Conservation (phyloP, 192 early-diverging fungal genomes). For the Backusella macrospora region DNA sequence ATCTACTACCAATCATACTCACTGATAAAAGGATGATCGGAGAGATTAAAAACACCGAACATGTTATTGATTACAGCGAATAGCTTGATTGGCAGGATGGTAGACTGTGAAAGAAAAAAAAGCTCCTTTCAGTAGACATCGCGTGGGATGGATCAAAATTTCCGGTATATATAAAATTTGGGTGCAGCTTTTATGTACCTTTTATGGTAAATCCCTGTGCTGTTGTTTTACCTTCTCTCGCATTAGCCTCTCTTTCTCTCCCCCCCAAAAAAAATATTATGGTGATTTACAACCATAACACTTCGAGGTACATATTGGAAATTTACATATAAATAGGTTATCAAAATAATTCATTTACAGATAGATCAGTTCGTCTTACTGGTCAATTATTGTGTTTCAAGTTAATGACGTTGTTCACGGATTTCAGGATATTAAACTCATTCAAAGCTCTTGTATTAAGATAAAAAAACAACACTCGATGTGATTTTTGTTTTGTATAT, state of each 20-base stretch:
- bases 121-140: slow-evolving; percentile 12
- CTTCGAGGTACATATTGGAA: neutral
- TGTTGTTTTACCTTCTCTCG: neutral
- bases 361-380: slow-evolving; percentile 4
- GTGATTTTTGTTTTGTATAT: neutral
- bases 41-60: slow-evolving; percentile 14
- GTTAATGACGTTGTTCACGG: neutral
- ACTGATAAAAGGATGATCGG: slow-evolving; percentile 11
- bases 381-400: neutral
- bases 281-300: neutral
- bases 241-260: neutral
- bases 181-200: neutral
- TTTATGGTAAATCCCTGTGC: neutral
- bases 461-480: neutral
- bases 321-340: neutral
- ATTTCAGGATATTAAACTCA: neutral
- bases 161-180: neutral
- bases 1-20: slow-evolving; percentile 10
- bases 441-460: neutral
- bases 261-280: neutral
- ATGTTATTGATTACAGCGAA: slow-evolving; percentile 2
- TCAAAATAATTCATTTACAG: slow-evolving; percentile 13
- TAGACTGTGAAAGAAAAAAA: slow-evolving; percentile 1
- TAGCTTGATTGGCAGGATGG: slow-evolving; percentile 1
- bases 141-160: slow-evolving; percentile 7